Conservation (phyloP, 2,329 filamentous ascomycete genomes). For the Pezicula rhizophila region DNA sequence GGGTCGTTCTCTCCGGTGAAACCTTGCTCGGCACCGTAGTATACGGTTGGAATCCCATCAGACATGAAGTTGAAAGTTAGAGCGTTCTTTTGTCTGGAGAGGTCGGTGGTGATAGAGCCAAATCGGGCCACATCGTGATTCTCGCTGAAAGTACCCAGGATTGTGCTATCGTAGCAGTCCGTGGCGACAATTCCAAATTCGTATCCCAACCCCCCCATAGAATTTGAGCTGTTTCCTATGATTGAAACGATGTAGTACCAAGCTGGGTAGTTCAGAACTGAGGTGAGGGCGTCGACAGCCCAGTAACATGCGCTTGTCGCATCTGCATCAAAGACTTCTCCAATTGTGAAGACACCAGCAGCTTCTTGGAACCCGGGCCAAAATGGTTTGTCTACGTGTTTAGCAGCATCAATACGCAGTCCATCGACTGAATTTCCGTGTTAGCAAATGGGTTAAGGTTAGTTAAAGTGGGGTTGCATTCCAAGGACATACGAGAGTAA, state of each 20-base stretch:
- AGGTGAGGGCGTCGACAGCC: constrained; percentile 4
- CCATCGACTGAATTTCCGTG: constrained; percentile 30
- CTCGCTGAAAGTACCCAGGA: constrained; percentile 34
- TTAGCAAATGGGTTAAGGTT: background rate
- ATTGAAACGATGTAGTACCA: constrained; percentile 37
- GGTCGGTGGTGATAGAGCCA: constrained; percentile 18
- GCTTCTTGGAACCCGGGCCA: constrained; percentile 41
- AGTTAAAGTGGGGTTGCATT: background rate
- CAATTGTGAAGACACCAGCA: constrained; percentile 52
- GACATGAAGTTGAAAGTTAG: constrained; percentile 40
- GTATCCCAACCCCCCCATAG: constrained; percentile 19
- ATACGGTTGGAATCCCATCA: constrained; percentile 45
- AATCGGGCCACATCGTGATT: constrained; percentile 38
- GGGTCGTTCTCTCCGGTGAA: constrained; percentile 32
- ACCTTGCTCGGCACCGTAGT: constrained; percentile 46
- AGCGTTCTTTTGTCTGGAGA: constrained; percentile 36
- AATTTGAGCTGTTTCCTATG: constrained; percentile 27
- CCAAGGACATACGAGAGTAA: constrained; percentile 11
- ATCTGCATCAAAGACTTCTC: constrained; percentile 51
- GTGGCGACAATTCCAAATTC: constrained; percentile 22
- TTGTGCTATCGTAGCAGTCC: constrained; percentile 30
- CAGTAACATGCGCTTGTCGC: background rate
- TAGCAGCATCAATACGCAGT: constrained; percentile 40
- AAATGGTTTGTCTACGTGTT: constrained; percentile 41
- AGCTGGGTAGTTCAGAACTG: constrained; percentile 20